phyloP scores from a whole-genome alignment of 2,329 filamentous ascomycete genomes.

The Talaromyces albobiverticillius region DNA sequence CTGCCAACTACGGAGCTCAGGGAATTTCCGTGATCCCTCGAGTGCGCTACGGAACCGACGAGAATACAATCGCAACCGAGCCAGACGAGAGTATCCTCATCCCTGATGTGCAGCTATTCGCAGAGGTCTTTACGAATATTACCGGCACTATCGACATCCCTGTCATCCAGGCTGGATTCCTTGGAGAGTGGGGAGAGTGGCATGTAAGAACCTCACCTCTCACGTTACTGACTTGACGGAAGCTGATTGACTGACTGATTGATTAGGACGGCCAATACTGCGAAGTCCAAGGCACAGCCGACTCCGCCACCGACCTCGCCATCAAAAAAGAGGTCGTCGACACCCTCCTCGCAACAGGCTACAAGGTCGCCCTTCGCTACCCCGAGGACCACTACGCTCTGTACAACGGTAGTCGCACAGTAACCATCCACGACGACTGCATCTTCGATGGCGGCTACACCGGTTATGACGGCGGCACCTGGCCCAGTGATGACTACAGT shows the following conservation, averaged over 20 bases:
- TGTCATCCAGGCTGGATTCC: constrained; percentile 12
- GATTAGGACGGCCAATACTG: constrained; percentile 13
- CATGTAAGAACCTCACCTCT: background rate
- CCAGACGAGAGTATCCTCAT: constrained; percentile 7
- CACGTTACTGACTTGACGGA: too few species aligned
- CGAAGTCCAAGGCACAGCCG: constrained; percentile 2
- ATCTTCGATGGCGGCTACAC: constrained; percentile 11
- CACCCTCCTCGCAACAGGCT: constrained; percentile 1
- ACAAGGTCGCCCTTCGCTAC: constrained; percentile 12
- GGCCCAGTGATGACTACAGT: background rate
- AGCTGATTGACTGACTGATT: background rate
- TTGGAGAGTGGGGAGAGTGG: constrained; percentile 13
- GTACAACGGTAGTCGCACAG: constrained; percentile 4
- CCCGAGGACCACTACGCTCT: constrained; percentile 10
- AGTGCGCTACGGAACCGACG: constrained; percentile 8
- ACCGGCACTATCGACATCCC: constrained; percentile 6
- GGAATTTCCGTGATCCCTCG: constrained; percentile 10
- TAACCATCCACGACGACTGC: constrained; percentile 12
- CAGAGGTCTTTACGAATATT: background rate
- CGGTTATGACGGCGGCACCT: constrained; percentile 11
- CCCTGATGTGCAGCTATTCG: constrained; percentile 4
- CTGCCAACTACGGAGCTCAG: constrained; percentile 8
- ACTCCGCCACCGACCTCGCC: constrained; percentile 5
- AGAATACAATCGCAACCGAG: constrained; percentile 8
- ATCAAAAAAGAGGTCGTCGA: constrained; percentile 7